phyloP scores from a whole-genome alignment of 2,329 filamentous ascomycete species.

The Diaporthe amygdali region DNA sequence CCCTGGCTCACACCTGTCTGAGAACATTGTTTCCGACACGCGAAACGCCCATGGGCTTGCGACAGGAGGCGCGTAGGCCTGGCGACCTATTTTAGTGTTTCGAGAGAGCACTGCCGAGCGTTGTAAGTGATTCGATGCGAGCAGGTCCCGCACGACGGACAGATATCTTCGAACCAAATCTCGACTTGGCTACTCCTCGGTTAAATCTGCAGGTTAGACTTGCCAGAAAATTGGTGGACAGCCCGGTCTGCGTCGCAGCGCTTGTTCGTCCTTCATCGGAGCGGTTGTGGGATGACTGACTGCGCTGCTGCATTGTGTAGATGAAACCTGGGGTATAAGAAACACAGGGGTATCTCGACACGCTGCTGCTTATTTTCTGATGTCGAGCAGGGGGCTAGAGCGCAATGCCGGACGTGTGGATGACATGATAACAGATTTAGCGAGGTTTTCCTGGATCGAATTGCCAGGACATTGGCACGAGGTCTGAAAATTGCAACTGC shows the following conservation, averaged over 20 bases:
- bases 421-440: not conserved
- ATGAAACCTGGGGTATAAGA: constrained; percentile 14
- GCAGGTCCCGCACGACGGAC: not conserved
- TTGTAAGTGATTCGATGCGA: not conserved
- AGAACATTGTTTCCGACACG: not conserved
- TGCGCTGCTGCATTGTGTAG: not conserved
- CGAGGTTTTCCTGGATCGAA: constrained; percentile 9
- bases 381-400: not conserved
- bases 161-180: not conserved
- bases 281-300: not conserved
- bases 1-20: not conserved
- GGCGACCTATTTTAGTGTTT: not conserved
- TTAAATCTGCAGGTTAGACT: not conserved
- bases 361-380: not conserved
- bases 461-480: not conserved
- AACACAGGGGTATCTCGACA: constrained; percentile 10
- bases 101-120: not conserved
- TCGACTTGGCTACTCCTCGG: not conserved
- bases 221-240: not conserved
- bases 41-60: not conserved
- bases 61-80: not conserved
- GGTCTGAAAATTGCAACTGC: not conserved
- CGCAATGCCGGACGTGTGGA: not conserved
- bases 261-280: not conserved
- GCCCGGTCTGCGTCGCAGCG: not conserved